Percentiles rank a stretch among this genome's conserved stretches.
Conservation (phyloP, 2,329 filamentous ascomycete species). For the Aspergillus ochraceus region DNA sequence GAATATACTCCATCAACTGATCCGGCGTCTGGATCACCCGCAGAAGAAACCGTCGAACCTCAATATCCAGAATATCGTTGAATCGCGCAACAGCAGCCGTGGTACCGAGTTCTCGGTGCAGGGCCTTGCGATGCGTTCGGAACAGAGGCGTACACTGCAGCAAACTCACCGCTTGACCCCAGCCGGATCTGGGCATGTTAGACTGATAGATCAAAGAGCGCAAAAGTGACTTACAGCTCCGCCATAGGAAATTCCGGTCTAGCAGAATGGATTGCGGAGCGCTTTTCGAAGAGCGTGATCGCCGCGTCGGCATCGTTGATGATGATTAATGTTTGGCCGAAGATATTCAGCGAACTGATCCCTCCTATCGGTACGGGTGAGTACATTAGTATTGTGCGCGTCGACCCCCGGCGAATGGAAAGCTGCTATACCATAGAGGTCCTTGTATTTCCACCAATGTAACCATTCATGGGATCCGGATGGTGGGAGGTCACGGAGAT, state of each 20-base stretch:
- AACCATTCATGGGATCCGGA: conserved; percentile 35
- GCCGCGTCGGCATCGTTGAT: conserved; percentile 30
- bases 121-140: conserved; percentile 46
- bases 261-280: conserved; percentile 23
- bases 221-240: neutral
- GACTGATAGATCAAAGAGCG: neutral
- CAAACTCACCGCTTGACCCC: conserved; percentile 36
- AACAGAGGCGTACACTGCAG: conserved; percentile 35
- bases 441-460: conserved; percentile 44
- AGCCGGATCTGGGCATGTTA: conserved; percentile 28
- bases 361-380: conserved; percentile 15
- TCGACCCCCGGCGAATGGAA: too few relatives aligned
- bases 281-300: conserved; percentile 31
- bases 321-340: conserved; percentile 34
- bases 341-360: conserved; percentile 33
- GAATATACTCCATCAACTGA: conserved; percentile 42
- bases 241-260: neutral
- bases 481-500: conserved; percentile 48
- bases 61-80: conserved; percentile 42
- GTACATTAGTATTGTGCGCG: neutral
- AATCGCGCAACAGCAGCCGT: conserved; percentile 41
- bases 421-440: conserved; percentile 29
- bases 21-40: conserved; percentile 42
- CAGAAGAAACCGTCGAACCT: conserved; percentile 45
- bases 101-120: conserved; percentile 46